Conservation (phyloP, 768 basidiomycete genomes). For the Lanmaoa rubissima region DNA sequence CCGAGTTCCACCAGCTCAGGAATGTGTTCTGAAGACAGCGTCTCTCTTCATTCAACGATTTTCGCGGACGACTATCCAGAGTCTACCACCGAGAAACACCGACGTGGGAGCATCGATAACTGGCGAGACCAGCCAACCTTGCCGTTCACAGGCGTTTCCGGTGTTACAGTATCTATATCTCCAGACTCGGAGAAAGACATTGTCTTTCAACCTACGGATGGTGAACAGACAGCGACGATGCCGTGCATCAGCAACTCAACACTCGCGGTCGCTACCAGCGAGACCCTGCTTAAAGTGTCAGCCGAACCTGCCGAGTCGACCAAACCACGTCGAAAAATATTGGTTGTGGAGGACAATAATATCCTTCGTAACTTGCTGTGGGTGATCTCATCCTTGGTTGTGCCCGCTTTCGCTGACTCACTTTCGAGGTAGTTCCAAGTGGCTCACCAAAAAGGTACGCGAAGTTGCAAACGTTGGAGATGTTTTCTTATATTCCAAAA, state of each 20-base stretch:
- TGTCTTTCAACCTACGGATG: constrained; percentile 14
- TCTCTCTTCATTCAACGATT: constrained; percentile 29
- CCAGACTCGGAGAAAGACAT: constrained; percentile 33
- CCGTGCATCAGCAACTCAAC: constrained; percentile 37
- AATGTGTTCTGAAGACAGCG: constrained; percentile 25
- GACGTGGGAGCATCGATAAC: constrained; percentile 33
- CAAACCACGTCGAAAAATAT: constrained; percentile 55
- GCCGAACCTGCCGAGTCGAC: constrained; percentile 47
- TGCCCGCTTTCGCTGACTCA: constrained; percentile 8
- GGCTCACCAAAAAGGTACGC: constrained; percentile 59
- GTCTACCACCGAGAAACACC: constrained; percentile 21
- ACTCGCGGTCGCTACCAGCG: constrained; percentile 55
- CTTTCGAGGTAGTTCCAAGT: constrained; percentile 45
- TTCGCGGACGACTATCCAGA: constrained; percentile 26
- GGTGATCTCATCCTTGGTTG: constrained; percentile 30
- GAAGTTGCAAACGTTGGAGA: neutral
- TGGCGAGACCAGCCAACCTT: constrained; percentile 24
- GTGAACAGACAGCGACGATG: constrained; percentile 8
- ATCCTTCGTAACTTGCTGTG: constrained; percentile 83
- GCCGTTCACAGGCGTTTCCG: constrained; percentile 7
- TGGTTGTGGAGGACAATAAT: constrained; percentile 89
- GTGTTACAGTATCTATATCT: constrained; percentile 16
- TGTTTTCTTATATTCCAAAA: constrained; percentile 19
- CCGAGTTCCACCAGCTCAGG: constrained; percentile 17
- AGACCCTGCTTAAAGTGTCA: constrained; percentile 69